Base-by-base conservation (phyloP, 257 asterid genomes). In the Linaria vulgaris region DNA sequence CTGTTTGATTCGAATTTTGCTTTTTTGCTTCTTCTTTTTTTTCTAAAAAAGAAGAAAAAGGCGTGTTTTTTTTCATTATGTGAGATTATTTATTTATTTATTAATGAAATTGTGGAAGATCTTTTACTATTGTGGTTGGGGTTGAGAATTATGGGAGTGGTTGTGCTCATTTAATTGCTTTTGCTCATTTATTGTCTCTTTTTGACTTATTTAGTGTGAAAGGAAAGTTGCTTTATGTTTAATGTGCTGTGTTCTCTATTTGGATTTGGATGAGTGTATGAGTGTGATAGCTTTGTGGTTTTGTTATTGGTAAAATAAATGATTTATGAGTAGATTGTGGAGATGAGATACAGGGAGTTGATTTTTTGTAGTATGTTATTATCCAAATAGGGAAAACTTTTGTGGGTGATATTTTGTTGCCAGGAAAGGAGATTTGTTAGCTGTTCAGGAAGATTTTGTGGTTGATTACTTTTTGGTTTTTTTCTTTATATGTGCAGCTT, bases 401-500 rank as follows among this genome's bases (percentile, higher is more conserved):
- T 37, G 24, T 37, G 48, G 39, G 44, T 59, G 48, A 44, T 58
- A 25, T 61, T 54, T 63, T 58, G 13, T 55, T 73, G 47, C 78
- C 68, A 23, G 25, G 0, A 37, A 49, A 62, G 37, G 25, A 31
- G 56, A 55, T 61, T 60, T 72, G 38, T 63, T 72, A 53, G 48
- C 64, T 64, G 22, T 15, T 24, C 47, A 7, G 20, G 68, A 50
- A 74, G 67, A 66, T 61, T 57, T 49, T 43, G 20, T 25, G 65
- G 46, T 72, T 74, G 67, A 63, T 16, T 70, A 19, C 6, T 14
- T 66, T 20, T 43, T 39, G 39, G 38, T 54, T 56, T n/a, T n/a
- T n/a, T 63, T 74, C 34, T 74, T 66, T 62, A 56, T 58, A 48
- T 60, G 62, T 73, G 82, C 83, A 74, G 85, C 66, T 45, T 56